phyloP scores from a whole-genome alignment of 306 rosid genomes.

The Ormosia semicastrata region DNA sequence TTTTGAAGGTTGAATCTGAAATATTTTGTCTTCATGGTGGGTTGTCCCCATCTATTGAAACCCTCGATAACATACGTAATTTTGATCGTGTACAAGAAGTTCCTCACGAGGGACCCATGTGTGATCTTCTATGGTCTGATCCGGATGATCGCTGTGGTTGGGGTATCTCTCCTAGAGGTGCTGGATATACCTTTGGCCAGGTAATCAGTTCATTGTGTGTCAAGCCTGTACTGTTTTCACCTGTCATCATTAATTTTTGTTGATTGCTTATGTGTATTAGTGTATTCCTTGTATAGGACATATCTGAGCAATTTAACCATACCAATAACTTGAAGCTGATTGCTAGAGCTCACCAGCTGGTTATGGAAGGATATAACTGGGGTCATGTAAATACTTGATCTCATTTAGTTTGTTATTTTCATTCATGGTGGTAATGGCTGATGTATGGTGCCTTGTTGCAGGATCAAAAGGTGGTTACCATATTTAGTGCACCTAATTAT shows the following conservation, averaged over 20 bases:
- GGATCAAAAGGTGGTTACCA: conserved; percentile 97
- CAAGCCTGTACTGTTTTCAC: background rate
- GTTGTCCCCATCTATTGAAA: conserved; percentile 91
- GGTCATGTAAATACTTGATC: conserved; percentile 66
- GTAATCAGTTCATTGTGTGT: conserved; percentile 36
- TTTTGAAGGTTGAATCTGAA: conserved; percentile 83
- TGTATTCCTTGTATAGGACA: conserved; percentile 54
- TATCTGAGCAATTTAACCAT: conserved; percentile 95
- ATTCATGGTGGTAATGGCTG: background rate
- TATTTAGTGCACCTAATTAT: conserved; percentile 93
- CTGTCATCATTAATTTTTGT: background rate
- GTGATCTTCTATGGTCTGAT: conserved; percentile 95
- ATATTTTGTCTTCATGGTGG: conserved; percentile 97
- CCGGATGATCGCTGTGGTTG: conserved; percentile 98
- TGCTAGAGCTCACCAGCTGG: conserved; percentile 99
- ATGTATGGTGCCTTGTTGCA: conserved; percentile 30
- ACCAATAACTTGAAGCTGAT: conserved; percentile 87
- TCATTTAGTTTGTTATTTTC: background rate
- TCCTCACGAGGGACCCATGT: conserved; percentile 98
- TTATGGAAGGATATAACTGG: conserved; percentile 98
- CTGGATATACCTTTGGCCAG: conserved; percentile 97
- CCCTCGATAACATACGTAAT: conserved; percentile 85
- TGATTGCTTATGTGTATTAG: background rate
- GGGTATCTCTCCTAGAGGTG: conserved; percentile 98
- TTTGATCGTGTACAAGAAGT: conserved; percentile 99